A percentile compares a stretch with the other conserved stretches of the same genome.
These are phyloP conservation scores for Neobulgaria alba DNA, from an alignment of 2,329 filamentous ascomycete genomes.

Conservation along the genomic window DNA sequence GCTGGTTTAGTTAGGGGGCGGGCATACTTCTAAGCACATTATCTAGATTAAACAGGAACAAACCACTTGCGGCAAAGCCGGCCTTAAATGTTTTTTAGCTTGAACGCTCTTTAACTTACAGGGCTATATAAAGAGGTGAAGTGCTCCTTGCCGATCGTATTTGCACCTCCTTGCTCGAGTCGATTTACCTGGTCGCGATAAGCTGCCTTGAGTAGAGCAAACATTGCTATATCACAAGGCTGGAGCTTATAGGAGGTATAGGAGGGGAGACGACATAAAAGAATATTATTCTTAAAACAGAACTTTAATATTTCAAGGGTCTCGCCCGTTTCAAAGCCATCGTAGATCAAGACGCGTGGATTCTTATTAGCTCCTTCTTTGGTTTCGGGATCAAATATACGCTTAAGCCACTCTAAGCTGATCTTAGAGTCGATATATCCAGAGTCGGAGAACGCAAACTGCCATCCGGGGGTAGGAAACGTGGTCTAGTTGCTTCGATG, in stretches of 20 bases:
- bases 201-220: slow-evolving; percentile 18
- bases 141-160: slow-evolving; percentile 19
- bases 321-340: slow-evolving; percentile 31
- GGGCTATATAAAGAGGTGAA: slow-evolving; percentile 18
- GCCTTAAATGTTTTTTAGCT: no score
- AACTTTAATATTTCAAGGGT: slow-evolving; percentile 27
- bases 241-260: no score
- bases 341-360: slow-evolving; percentile 28
- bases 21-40: no score
- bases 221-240: slow-evolving; percentile 20
- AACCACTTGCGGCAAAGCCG: no score
- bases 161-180: slow-evolving; percentile 18
- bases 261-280: no score
- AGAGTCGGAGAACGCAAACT: slow-evolving; percentile 21
- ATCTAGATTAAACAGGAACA: no score
- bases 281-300: slow-evolving; percentile 25
- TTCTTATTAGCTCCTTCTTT: slow-evolving; percentile 25
- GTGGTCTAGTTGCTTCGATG: slow-evolving; percentile 24
- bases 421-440: slow-evolving; percentile 28
- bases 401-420: slow-evolving; percentile 30
- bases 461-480: slow-evolving; percentile 24
- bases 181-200: slow-evolving; percentile 21
- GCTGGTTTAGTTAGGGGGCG: no score
- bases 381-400: slow-evolving; percentile 30
- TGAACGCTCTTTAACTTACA: no score